Evolutionary conservation across 768 basidiomycete species (phyloP).

Genomic region (Auricularia auricula-judae): DNA sequence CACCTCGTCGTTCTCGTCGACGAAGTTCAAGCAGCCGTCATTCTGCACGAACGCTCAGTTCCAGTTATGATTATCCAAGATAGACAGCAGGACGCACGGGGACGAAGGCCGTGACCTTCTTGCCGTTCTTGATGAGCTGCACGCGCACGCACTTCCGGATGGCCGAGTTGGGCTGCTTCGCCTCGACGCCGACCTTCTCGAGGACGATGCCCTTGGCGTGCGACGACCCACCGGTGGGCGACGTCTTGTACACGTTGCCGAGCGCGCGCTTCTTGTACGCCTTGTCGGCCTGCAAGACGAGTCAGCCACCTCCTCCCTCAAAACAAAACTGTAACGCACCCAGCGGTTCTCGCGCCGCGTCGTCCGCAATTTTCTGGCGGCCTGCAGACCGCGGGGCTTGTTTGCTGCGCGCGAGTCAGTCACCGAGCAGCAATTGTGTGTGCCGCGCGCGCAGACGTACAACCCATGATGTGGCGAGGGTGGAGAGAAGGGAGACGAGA

Average conservation of each 20-base stretch:
- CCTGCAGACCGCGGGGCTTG: slow-evolving; percentile 99
- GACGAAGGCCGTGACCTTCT: slow-evolving; percentile 99
- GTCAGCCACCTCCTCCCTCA: background rate
- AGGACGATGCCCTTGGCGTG: slow-evolving; percentile 99
- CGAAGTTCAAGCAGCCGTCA: slow-evolving; percentile 95
- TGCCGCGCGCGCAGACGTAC: background rate
- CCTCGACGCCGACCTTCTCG: slow-evolving; percentile 99
- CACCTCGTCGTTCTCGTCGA: slow-evolving; percentile 99
- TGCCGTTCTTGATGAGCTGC: slow-evolving; percentile 99
- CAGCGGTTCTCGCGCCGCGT: slow-evolving; percentile 94
- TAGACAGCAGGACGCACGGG: slow-evolving; percentile 47
- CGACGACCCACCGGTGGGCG: slow-evolving; percentile 96
- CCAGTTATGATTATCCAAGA: background rate
- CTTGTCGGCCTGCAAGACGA: slow-evolving; percentile 72
- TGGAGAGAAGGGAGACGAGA: background rate
- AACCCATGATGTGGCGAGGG: background rate
- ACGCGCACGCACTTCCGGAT: slow-evolving; percentile 99
- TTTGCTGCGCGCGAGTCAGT: slow-evolving; percentile 47
- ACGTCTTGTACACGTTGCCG: slow-evolving; percentile 99
- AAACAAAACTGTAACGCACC: slow-evolving; percentile 38
- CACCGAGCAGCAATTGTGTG: background rate
- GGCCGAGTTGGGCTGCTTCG: slow-evolving; percentile 99
- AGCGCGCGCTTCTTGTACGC: slow-evolving; percentile 99
- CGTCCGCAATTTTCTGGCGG: slow-evolving; percentile 95
- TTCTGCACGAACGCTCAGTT: slow-evolving; percentile 37